Conservation (phyloP, 225 moss, liverwort and hornwort genomes). For the Pseudisothecium myosuroides region DNA sequence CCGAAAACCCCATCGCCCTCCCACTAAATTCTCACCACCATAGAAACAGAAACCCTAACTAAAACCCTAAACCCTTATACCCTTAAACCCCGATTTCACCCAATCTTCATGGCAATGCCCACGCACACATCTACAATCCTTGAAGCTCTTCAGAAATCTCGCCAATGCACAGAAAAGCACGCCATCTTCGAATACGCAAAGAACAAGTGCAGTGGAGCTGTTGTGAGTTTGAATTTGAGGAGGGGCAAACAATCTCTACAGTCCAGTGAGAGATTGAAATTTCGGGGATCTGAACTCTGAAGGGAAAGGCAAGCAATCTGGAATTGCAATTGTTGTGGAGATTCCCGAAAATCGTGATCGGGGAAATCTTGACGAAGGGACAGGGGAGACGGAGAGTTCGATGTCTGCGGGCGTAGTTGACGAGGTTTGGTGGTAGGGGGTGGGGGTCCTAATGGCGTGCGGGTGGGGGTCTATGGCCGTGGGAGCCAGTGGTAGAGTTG, state of each 20-base stretch:
- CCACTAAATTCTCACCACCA: neutral
- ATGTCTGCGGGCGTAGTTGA: neutral
- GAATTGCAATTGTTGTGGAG: neutral
- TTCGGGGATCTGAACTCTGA: neutral
- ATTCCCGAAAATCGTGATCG: neutral
- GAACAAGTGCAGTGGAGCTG: neutral
- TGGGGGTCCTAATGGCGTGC: neutral
- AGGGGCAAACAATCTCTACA: neutral
- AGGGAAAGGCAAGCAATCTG: neutral
- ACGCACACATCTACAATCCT: neutral
- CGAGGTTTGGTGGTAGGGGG: neutral
- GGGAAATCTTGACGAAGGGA: no score
- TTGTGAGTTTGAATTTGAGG: neutral
- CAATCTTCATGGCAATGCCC: neutral
- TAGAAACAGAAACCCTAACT: neutral
- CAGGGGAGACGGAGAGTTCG: neutral
- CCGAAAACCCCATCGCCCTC: slow-evolving; percentile 19
- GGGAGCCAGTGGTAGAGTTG: neutral
- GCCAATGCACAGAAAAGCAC: neutral
- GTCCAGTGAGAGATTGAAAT: neutral
- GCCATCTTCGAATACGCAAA: neutral
- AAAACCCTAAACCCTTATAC: neutral
- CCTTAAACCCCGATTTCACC: neutral
- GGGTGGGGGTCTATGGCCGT: neutral
- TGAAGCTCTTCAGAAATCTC: neutral